Evolutionary conservation across 2,329 filamentous ascomycete genomes (phyloP).

Genomic region (Ramularia endophylla): DNA sequence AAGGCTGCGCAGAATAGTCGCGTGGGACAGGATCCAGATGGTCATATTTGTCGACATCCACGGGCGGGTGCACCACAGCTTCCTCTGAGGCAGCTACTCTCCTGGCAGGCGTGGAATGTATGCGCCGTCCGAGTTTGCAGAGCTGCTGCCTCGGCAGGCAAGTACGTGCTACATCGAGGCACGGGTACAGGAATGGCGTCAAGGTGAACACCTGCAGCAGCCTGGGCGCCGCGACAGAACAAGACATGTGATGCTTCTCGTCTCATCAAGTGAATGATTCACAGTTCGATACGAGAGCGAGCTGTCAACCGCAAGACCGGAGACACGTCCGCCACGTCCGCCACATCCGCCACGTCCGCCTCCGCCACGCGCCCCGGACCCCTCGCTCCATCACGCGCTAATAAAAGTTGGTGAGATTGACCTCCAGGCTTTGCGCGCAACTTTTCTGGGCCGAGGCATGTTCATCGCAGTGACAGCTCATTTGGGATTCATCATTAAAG

Average conservation of each 20-base stretch:
- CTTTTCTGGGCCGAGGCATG: too few relatives aligned
- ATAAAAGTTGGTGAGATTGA: too few relatives aligned
- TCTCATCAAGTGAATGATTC: background rate
- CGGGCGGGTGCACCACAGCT: background rate
- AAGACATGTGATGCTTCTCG: slow-evolving; percentile 10
- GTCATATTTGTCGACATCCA: slow-evolving; percentile 23
- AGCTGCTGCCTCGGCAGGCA: slow-evolving; percentile 7
- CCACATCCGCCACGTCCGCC: too few relatives aligned
- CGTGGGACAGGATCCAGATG: slow-evolving; percentile 76
- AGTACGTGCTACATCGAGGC: slow-evolving; percentile 25
- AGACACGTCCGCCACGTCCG: too few relatives aligned
- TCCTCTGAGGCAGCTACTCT: background rate
- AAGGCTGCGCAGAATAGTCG: slow-evolving; percentile 76
- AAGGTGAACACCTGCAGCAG: slow-evolving; percentile 33
- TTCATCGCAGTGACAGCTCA: too few relatives aligned
- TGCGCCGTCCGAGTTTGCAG: background rate
- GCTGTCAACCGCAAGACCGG: too few relatives aligned
- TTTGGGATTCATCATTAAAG: too few relatives aligned
- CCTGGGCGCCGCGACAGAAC: slow-evolving; percentile 5
- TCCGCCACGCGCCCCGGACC: too few relatives aligned
- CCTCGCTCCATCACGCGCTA: too few relatives aligned
- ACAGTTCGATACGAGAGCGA: too few relatives aligned
- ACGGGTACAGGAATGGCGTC: slow-evolving; percentile 43
- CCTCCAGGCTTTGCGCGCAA: too few relatives aligned
- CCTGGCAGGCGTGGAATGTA: background rate